A percentile compares a stretch with the other conserved stretches of the same genome.
Conservation (phyloP, 768 basidiomycete species). For the Tylopilus vinaceipallidus region DNA sequence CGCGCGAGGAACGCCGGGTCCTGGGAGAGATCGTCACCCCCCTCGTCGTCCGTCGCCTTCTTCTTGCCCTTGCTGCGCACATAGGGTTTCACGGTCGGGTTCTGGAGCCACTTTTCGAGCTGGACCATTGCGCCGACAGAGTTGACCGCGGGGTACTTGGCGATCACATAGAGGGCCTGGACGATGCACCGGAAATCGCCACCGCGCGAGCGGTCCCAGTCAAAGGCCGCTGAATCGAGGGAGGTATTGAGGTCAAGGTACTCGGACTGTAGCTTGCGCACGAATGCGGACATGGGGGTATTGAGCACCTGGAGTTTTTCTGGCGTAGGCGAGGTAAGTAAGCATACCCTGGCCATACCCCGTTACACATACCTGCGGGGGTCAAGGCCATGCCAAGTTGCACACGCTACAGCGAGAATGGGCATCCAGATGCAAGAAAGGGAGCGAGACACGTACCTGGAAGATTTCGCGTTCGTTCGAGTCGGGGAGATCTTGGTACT, state of each 20-base stretch:
- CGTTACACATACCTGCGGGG: conserved; percentile 49
- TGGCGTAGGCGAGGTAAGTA: conserved; percentile 11
- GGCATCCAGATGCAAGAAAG: background rate
- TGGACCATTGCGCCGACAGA: conserved; percentile 33
- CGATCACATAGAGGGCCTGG: conserved; percentile 51
- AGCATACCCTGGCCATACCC: too few species aligned
- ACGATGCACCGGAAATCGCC: conserved; percentile 59
- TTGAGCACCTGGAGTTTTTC: conserved; percentile 70
- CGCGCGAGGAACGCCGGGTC: conserved; percentile 34
- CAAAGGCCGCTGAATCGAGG: conserved; percentile 38
- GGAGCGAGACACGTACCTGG: conserved; percentile 46
- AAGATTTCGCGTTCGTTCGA: conserved; percentile 66
- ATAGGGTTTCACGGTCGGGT: conserved; percentile 11
- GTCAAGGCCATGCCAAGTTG: conserved; percentile 79
- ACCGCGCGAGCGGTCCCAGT: conserved; percentile 52
- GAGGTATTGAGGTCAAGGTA: conserved; percentile 42
- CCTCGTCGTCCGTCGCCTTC: conserved; percentile 10
- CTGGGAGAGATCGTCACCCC: conserved; percentile 22
- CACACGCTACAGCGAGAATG: conserved; percentile 50
- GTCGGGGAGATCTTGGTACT: conserved; percentile 61
- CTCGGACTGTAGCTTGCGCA: conserved; percentile 51
- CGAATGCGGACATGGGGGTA: conserved; percentile 54
- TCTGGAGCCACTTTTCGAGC: conserved; percentile 52
- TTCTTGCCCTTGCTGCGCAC: conserved; percentile 20
- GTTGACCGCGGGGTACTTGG: conserved; percentile 37